Percentiles rank a stretch among this genome's conserved stretches.
These are phyloP conservation scores for Ulota crispa DNA, from an alignment of 225 moss, liverwort and hornwort genomes.

Conservation along the genomic window DNA sequence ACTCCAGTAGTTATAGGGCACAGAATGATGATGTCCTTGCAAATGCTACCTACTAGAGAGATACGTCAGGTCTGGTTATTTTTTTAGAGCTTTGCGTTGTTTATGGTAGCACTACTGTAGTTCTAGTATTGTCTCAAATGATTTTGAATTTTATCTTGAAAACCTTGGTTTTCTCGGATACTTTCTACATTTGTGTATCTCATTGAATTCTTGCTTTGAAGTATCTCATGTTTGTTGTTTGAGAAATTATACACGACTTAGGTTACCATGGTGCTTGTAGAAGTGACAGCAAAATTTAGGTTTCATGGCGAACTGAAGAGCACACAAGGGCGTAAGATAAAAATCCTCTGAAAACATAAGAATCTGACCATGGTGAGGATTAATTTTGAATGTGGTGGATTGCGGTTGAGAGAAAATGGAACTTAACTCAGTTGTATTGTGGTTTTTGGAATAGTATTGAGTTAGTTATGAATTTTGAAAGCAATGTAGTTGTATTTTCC, in stretches of 20 bases:
- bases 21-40: conserved; percentile 21
- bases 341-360: neutral
- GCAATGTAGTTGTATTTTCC: neutral
- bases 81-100: neutral
- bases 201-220: neutral
- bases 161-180: neutral
- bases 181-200: neutral
- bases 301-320: neutral
- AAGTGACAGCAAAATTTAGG: neutral
- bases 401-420: neutral
- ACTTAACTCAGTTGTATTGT: neutral
- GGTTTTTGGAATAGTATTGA: neutral
- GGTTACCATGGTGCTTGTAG: neutral
- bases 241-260: neutral
- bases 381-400: neutral
- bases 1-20: neutral
- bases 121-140: neutral
- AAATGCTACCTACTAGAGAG: neutral
- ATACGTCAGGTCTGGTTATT: neutral
- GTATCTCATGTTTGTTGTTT: neutral
- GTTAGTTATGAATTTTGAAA: neutral
- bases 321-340: neutral
- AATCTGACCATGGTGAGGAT: neutral
- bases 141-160: neutral
- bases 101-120: neutral